Evolutionary conservation across 257 asterid species (phyloP).

Genomic region (Agastache rugosa): DNA sequence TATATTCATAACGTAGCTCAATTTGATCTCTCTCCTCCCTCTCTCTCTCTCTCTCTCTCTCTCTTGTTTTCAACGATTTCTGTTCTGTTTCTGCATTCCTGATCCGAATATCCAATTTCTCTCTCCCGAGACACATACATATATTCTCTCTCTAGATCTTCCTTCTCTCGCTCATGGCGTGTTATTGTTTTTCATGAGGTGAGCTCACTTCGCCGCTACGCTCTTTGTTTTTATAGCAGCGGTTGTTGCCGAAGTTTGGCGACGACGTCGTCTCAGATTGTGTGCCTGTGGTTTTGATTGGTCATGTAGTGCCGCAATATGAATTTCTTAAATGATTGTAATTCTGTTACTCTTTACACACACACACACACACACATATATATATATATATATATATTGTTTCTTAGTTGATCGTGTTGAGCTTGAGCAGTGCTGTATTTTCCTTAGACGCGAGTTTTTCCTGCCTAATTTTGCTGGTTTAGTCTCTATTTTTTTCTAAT

Average conservation of each 20-base stretch:
- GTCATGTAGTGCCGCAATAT: slow-evolving; percentile 21
- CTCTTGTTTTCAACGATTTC: slow-evolving; percentile 56
- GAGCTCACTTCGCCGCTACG: slow-evolving; percentile 40
- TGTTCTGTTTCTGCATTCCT: slow-evolving; percentile 47
- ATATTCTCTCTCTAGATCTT: slow-evolving; percentile 50
- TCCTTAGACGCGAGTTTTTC: slow-evolving; percentile 23
- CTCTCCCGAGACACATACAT: slow-evolving; percentile 30
- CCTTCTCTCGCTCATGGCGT: slow-evolving; percentile 40
- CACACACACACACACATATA: no score
- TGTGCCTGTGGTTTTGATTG: slow-evolving; percentile 7
- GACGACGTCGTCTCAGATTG: slow-evolving; percentile 28
- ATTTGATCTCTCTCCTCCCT: no score
- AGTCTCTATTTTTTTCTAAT: slow-evolving; percentile 13
- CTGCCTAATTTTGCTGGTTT: slow-evolving; percentile 1
- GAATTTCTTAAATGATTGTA: slow-evolving; percentile 24
- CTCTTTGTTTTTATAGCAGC: slow-evolving; percentile 15
- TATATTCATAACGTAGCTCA: slow-evolving; percentile 34
- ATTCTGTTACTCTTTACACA: slow-evolving; percentile 23
- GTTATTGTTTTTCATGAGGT: slow-evolving; percentile 34
- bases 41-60: no score
- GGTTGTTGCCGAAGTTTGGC: neutral
- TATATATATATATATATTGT: neutral
- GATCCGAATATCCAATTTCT: slow-evolving; percentile 44
- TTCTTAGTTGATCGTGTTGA: slow-evolving; percentile 22
- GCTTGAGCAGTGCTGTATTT: slow-evolving; percentile 1